Conservation (phyloP, 2,329 filamentous ascomycete genomes). For the Talaromyces islandicus region DNA sequence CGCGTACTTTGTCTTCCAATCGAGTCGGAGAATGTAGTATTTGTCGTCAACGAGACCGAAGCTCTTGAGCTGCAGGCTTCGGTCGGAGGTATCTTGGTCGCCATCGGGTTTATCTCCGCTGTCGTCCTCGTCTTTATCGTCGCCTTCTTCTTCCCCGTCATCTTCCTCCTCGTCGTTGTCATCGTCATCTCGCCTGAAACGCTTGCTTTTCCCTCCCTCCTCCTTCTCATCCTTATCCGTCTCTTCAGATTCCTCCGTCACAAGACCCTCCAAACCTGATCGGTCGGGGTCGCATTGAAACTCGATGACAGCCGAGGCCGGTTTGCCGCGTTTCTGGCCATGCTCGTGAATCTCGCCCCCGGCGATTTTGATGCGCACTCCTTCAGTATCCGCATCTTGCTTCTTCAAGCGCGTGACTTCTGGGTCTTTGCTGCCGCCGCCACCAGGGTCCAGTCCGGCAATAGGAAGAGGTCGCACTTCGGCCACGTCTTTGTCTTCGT, state of each 20-base stretch:
- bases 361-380: constrained; percentile 62
- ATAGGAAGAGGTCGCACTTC: constrained; percentile 60
- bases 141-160: not conserved
- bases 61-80: constrained; percentile 69
- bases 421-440: constrained; percentile 48
- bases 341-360: constrained; percentile 40
- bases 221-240: constrained; percentile 19
- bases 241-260: constrained; percentile 15
- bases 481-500: constrained; percentile 43
- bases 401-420: constrained; percentile 62
- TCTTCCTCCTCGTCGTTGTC: constrained; percentile 17
- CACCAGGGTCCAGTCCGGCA: constrained; percentile 61
- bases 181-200: constrained; percentile 17
- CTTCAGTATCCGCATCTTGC: constrained; percentile 62
- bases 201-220: constrained; percentile 16
- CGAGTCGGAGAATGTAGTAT: constrained; percentile 61
- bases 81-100: constrained; percentile 21
- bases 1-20: constrained; percentile 83
- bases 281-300: constrained; percentile 72
- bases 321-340: constrained; percentile 32
- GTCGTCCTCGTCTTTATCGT: constrained; percentile 15
- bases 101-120: constrained; percentile 13
- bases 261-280: constrained; percentile 61
- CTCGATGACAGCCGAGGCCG: constrained; percentile 62
- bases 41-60: constrained; percentile 57